These are phyloP conservation scores for Fusarium citri DNA, from an alignment of 2,329 filamentous ascomycete species.

Conservation along the genomic window DNA sequence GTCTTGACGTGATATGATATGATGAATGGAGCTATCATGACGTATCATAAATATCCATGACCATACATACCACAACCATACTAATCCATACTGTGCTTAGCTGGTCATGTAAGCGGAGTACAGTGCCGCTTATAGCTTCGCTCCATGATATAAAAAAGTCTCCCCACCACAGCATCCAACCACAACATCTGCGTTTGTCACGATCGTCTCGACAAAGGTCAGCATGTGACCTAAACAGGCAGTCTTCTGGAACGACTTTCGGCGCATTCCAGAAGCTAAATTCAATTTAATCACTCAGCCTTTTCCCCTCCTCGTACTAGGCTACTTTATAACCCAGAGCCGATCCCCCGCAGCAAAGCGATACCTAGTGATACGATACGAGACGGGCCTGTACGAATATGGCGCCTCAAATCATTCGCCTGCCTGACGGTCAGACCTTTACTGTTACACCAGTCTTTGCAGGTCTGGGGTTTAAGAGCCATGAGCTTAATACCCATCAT, in stretches of 20 bases:
- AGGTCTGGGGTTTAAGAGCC: conserved; percentile 89
- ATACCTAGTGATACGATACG: conserved; percentile 8
- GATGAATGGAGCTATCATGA: conserved; percentile 29
- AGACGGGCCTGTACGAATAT: conserved; percentile 42
- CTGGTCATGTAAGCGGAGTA: rapidly evolving
- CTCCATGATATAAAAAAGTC: conserved; percentile 4
- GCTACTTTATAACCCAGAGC: conserved; percentile 44
- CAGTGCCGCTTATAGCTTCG: conserved; percentile 10
- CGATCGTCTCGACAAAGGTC: conserved; percentile 43
- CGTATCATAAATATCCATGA: conserved; percentile 18
- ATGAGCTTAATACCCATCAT: conserved; percentile 76
- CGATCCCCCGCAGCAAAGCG: conserved; percentile 37
- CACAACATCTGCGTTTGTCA: conserved; percentile 48
- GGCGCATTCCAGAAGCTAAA: conserved; percentile 33
- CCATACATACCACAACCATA: not conserved
- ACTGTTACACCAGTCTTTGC: conserved; percentile 88
- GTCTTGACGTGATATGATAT: conserved; percentile 16
- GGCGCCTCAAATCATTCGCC: conserved; percentile 66
- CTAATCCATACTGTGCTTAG: conserved; percentile 2
- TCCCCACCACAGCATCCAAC: conserved; percentile 47
- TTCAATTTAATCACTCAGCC: conserved; percentile 4
- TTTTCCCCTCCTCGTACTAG: conserved; percentile 33
- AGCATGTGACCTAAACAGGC: conserved; percentile 42
- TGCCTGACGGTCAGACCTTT: conserved; percentile 89
- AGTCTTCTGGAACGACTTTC: conserved; percentile 44